Conservation (phyloP, 257 asterid species). For the Solanum acaule region DNA sequence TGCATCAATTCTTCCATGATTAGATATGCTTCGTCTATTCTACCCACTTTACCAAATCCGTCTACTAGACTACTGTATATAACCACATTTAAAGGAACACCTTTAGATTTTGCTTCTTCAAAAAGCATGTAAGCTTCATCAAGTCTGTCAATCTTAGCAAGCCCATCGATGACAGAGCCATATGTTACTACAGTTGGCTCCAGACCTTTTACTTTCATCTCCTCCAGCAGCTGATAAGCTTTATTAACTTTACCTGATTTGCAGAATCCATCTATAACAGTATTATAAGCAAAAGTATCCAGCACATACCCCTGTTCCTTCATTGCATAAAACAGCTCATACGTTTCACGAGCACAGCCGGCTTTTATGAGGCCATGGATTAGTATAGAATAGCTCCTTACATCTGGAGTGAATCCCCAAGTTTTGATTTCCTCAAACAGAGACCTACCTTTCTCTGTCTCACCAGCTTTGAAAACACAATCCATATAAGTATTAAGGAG, state of each 20-base stretch:
- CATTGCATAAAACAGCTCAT: conserved; percentile 75
- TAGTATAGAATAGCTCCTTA: conserved; percentile 84
- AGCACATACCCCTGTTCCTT: conserved; percentile 79
- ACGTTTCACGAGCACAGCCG: conserved; percentile 83
- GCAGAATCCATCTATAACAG: conserved; percentile 89
- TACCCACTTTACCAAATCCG: conserved; percentile 93
- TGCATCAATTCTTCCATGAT: conserved; percentile 95
- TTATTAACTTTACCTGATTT: conserved; percentile 90
- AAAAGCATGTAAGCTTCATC: conserved; percentile 98
- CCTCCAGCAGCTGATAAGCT: conserved; percentile 94
- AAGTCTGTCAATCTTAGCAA: conserved; percentile 91
- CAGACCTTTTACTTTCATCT: conserved; percentile 79
- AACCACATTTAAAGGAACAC: conserved; percentile 54
- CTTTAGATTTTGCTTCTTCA: conserved; percentile 91
- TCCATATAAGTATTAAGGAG: conserved; percentile 90
- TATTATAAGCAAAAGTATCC: conserved; percentile 81
- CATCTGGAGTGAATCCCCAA: conserved; percentile 58
- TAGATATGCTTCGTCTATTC: conserved; percentile 93
- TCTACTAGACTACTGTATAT: conserved; percentile 84
- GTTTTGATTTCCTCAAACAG: conserved; percentile 68
- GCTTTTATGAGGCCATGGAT: conserved; percentile 83
- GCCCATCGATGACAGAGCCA: conserved; percentile 93
- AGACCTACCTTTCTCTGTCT: conserved; percentile 67
- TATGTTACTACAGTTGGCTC: conserved; percentile 81
- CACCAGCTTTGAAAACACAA: conserved; percentile 80